These are phyloP conservation scores for Lachnellula willkommii DNA, from an alignment of 2,329 filamentous ascomycete genomes.

Conservation along the genomic window DNA sequence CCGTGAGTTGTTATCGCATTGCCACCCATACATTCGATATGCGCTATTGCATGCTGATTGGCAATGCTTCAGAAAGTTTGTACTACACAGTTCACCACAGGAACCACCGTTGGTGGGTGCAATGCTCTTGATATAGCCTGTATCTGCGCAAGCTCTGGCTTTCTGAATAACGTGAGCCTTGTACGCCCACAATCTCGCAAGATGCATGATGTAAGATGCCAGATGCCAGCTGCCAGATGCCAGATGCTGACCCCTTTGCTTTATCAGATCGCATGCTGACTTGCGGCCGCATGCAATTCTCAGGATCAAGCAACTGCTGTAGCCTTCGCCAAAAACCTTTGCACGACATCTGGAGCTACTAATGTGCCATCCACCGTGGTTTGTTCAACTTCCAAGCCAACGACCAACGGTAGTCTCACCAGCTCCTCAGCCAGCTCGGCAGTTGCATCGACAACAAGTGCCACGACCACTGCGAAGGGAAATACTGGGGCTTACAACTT, in stretches of 20 bases:
- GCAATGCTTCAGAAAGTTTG: slow-evolving; percentile 28
- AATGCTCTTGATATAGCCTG: slow-evolving; percentile 39
- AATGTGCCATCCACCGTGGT: slow-evolving; percentile 17
- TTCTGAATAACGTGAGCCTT: slow-evolving; percentile 34
- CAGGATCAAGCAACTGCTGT: slow-evolving; percentile 36
- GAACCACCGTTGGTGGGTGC: slow-evolving; percentile 38
- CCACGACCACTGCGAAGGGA: slow-evolving; percentile 13
- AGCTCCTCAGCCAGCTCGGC: not conserved
- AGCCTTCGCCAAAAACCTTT: slow-evolving; percentile 32
- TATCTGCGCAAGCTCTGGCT: slow-evolving; percentile 42
- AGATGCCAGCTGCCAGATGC: too few relatives aligned
- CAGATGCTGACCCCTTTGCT: not conserved
- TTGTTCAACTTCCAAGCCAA: not conserved
- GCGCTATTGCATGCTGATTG: too few relatives aligned
- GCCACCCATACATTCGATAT: not conserved
- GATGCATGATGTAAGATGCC: not conserved
- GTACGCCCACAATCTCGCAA: not conserved
- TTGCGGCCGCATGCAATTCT: slow-evolving; percentile 38
- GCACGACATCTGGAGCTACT: slow-evolving; percentile 32
- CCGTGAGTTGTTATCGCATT: slow-evolving; percentile 40
- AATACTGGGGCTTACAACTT: slow-evolving; percentile 19
- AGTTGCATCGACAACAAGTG: slow-evolving; percentile 2
- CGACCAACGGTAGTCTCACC: not conserved
- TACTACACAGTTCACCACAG: slow-evolving; percentile 32
- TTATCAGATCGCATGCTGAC: slow-evolving; percentile 43